These are phyloP conservation scores for Pelargonium myrrhifolium DNA, from an alignment of 441 rosid genomes.

Conservation along the genomic window DNA sequence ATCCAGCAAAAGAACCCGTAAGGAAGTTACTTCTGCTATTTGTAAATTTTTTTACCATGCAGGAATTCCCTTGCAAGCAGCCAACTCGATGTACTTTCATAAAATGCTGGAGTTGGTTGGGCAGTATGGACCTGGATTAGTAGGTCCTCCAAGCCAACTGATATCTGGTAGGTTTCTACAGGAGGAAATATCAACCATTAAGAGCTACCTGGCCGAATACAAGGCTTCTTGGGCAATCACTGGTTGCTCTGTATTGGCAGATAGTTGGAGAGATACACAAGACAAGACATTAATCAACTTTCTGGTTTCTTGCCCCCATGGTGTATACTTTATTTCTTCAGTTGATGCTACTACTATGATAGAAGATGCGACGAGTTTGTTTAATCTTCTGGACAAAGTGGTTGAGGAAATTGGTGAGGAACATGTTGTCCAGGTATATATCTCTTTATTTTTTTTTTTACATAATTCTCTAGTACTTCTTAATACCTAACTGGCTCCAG, in stretches of 20 bases:
- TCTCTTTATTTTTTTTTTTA: not conserved
- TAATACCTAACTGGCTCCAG: not conserved
- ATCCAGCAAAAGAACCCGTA: slow-evolving; percentile 45
- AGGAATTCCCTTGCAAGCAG: slow-evolving; percentile 70
- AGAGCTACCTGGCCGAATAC: slow-evolving; percentile 48
- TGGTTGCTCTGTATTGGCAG: slow-evolving; percentile 83
- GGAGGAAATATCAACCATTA: slow-evolving; percentile 60
- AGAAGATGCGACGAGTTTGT: slow-evolving; percentile 59
- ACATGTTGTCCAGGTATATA: slow-evolving; percentile 63
- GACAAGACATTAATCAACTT: slow-evolving; percentile 63
- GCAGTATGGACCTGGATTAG: slow-evolving; percentile 62
- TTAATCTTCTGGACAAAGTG: slow-evolving; percentile 65
- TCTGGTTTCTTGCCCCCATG: slow-evolving; percentile 71
- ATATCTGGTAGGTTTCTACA: slow-evolving; percentile 66
- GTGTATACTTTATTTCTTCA: slow-evolving; percentile 67
- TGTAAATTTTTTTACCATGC: slow-evolving; percentile 82
- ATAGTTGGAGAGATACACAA: slow-evolving; percentile 70
- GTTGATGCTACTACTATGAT: slow-evolving; percentile 65
- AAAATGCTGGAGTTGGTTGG: slow-evolving; percentile 81
- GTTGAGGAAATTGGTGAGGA: slow-evolving; percentile 95
- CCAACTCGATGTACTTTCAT: slow-evolving; percentile 71
- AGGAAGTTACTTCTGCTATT: slow-evolving; percentile 74
- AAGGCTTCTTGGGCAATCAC: slow-evolving; percentile 67
- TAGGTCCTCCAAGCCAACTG: slow-evolving; percentile 52
- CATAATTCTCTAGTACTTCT: not conserved